Base-by-base conservation (phyloP, 495 filamentous ascomycete species). In the Penicillium robsamsonii region DNA sequence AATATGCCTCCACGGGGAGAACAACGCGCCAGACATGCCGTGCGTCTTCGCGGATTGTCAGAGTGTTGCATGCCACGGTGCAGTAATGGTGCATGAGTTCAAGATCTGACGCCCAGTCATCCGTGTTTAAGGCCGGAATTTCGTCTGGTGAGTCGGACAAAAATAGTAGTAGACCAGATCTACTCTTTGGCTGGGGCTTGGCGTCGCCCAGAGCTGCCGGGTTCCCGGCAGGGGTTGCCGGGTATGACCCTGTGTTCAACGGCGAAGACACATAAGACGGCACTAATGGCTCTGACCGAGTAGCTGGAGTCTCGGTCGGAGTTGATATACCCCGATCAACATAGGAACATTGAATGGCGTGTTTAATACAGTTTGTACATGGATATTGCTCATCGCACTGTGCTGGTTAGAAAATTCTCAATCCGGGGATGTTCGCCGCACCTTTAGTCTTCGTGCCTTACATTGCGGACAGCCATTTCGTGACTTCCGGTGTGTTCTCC, bases 21-120 rank as follows among this genome's bases (percentile, higher is more conserved):
- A 67, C 56, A 7, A 59, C 50, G 10, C 63, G 66, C 69, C 75
- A 78, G 20, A 77, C 61, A 35, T 66, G 50, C 9, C 63, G 60
- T 22, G 48, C 56, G 46, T 68, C 63, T 41, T 62, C 63, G 18
- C 66, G 62, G 7, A 51, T 7, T 6, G 63, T 50, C 10, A 74
- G 29, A 1, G 60, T 59, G 24, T 59, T 63, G 58, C 62, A 71
- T 15, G 66, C 68, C 31, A 64, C 55, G 1, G 66, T 68, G 22
- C 57, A 68, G 40, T 55, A 74, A 46, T 71, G 66, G 45, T 74
- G 71, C 62, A 74, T 70, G 12, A 72, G 52, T 53, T 74, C 70
- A 41, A 72, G 54, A 45, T 72, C 70, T 15, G 55, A 51, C 5
- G 38, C 54, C 65, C 59, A 67, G 46, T 67, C 59, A 33, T 67